Evolutionary conservation across 257 asterid genomes (phyloP), one percentile per base, ranked within the genome.

Genomic region (Nicotiana attenuata): DNA sequence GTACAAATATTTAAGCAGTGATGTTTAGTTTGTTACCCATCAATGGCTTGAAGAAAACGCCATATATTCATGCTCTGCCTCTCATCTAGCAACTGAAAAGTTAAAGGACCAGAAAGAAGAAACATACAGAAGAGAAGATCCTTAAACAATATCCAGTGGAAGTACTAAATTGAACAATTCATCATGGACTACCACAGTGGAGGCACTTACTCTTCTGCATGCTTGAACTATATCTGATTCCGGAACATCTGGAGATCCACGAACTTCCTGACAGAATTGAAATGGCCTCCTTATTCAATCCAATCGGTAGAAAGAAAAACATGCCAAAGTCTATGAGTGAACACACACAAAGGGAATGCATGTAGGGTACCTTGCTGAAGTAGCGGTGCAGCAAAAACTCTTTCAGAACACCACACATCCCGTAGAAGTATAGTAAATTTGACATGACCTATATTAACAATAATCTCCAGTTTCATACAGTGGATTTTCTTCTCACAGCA

Each of bases 141-240:
- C 24, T 73, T 26, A 24, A 73, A 73, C 57, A 52, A 71, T 7
- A 56, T 38, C 33, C 47, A 29, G 17, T 29, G 5, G 81, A 65
- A 47, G 83, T 45, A 61, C 24, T 17, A 31, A 52, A 76, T 63
- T 13, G 60, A 28, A 61, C 7, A 66, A 52, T 4, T 28, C 35
- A 29, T 20, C 79, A 63, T 65, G 20, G 19, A 84, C 14, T 17
- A 78, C 35, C 83, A 83, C 80, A 81, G 67, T 10, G 73, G 53
- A 55, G 68, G 84, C 28, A 91, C 93, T 90, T 47, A 94, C 98
- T 85, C 97, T 93, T 92, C 97, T 87, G 89, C 98, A 94, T 53
- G 98, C 92, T 89, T 94, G 93, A 87, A 90, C 98, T 78, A 94
- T 94, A 84, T 93, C 98, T 16, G 97, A 93, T 83, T 94, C 98